Evolutionary conservation across 345 rosid genomes (phyloP), one percentile per base, ranked within the genome.

Genomic region (Lumnitzera littorea): DNA sequence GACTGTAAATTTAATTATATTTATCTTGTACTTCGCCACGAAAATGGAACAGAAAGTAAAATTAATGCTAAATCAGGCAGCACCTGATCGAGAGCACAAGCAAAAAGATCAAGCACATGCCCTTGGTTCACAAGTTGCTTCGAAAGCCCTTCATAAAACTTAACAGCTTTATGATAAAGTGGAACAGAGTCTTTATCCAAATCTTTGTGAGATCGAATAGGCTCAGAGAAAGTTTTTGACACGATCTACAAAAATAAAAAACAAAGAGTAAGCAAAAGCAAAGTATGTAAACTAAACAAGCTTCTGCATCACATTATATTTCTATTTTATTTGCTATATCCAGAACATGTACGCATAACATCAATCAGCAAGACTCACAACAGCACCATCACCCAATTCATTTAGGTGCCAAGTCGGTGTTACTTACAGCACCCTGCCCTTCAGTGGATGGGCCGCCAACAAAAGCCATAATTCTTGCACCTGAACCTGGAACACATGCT

Each of bases 91-190:
- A 84, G 87, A 24, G 99, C 84, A 74, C 99, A 78, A 10, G 99
- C 99, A 64, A 87, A 94, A 64, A 94, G 83, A 83, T 94, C 96
- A 17, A 94, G 96, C 57, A 94, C 86, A 61, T 94, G 99, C 16
- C 99, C 99, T 72, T 94, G 99, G 72, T 94, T 89, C 72, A 94
- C 91, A 66, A 94, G 97, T 75, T 94, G 95, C 74, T 88, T 94
- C 1, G 95, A 78, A 64, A 94, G 88, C 11, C 74, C 75, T 58
- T 86, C 91, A 49, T 86, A 88, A 72, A 90, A 86, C 69, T 80
- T 89, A 2, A 88, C 85, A 43, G 99, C 96, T 80, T 83, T 80
- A 56, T 86, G 83, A 73, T 78, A 88, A 74, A 68, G 61, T 3
- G 83, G 81, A 70, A 87, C 97, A 66, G 96, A 88, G 75, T 90